Evolutionary conservation across 306 rosid genomes (phyloP).

Genomic region (Oxytropis ochrocephala): DNA sequence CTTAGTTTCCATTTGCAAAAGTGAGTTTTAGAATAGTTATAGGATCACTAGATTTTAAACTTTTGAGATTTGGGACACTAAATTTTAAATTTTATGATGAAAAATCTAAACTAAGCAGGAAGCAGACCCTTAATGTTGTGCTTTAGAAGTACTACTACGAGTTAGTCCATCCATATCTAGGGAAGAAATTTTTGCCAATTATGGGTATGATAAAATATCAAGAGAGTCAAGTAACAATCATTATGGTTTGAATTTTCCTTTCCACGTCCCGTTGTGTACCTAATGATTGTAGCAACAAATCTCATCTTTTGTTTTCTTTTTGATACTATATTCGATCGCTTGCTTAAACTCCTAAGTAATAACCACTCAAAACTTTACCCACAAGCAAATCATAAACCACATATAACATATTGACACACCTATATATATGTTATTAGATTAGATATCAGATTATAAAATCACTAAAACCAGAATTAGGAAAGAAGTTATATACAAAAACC

Average conservation of each 20-base stretch:
- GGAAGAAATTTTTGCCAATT: not conserved
- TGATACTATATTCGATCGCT: not conserved
- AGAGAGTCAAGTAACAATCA: constrained; percentile 21
- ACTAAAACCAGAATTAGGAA: not conserved
- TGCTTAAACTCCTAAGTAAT: constrained; percentile 16
- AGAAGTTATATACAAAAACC: not conserved
- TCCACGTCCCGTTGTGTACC: constrained; percentile 13
- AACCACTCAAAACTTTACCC: constrained; percentile 9
- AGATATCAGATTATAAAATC: not conserved
- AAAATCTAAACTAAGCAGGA: too few relatives aligned
- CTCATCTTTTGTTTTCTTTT: not conserved
- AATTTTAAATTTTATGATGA: too few relatives aligned
- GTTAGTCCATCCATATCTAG: too few relatives aligned
- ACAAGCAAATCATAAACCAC: constrained; percentile 21
- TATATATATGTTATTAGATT: not conserved
- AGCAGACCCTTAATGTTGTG: too few relatives aligned
- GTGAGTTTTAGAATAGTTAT: too few relatives aligned
- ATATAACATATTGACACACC: not conserved
- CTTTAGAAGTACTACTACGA: too few relatives aligned
- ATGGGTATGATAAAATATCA: not conserved
- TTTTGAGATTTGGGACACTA: too few relatives aligned
- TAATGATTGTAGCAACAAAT: constrained; percentile 12
- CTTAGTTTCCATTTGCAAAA: too few relatives aligned
- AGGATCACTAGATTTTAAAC: too few relatives aligned
- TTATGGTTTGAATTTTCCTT: constrained; percentile 38